phyloP scores from a whole-genome alignment of 495 filamentous ascomycete species.

The Hypoxylon trugodes region DNA sequence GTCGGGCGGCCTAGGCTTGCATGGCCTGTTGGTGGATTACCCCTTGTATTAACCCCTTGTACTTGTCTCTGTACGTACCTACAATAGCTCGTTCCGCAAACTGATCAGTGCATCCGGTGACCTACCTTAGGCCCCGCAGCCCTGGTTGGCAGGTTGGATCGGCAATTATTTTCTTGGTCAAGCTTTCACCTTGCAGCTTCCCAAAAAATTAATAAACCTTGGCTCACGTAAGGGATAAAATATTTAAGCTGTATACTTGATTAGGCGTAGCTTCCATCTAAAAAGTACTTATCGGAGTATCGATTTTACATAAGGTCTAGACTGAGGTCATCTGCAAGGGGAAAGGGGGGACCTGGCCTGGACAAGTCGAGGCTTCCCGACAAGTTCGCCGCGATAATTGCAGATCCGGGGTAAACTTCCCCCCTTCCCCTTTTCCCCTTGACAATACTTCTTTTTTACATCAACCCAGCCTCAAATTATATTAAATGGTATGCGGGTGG shows the following conservation, averaged over 20 bases:
- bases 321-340: constrained; percentile 21
- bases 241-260: neutral
- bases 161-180: constrained; percentile 25
- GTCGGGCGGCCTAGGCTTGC: constrained; percentile 12
- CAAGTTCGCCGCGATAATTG: constrained; percentile 11
- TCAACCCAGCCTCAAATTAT: neutral
- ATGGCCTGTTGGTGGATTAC: neutral
- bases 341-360: too few relatives aligned
- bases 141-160: constrained; percentile 28
- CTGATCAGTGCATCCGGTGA: neutral
- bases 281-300: neutral
- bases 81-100: constrained; percentile 2
- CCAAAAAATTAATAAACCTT: constrained; percentile 3
- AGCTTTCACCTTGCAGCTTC: constrained; percentile 14
- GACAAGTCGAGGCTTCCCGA: too few relatives aligned
- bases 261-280: neutral
- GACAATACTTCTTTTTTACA: neutral
- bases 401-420: constrained; percentile 34
- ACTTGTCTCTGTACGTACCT: neutral
- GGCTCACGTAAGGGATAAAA: too few relatives aligned
- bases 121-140: constrained; percentile 13
- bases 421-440: neutral
- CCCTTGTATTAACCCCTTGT: neutral
- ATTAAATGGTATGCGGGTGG: neutral
- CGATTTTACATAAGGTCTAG: too few relatives aligned